These are phyloP conservation scores for Diaporthe vaccinii DNA, from an alignment of 2,329 filamentous ascomycete species.

Conservation along the genomic window DNA sequence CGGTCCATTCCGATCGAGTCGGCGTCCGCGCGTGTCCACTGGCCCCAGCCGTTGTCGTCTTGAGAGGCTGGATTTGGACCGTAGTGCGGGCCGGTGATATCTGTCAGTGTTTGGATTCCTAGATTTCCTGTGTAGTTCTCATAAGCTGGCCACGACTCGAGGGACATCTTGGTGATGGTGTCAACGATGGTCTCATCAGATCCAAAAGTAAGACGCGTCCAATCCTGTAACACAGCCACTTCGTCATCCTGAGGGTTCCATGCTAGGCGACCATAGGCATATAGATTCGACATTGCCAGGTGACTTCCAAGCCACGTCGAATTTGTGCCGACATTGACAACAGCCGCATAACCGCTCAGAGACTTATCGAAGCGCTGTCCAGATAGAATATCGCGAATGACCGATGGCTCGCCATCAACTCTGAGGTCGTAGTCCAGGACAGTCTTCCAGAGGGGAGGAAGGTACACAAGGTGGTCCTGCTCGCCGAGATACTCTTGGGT, in stretches of 20 bases:
- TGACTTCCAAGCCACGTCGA: slow-evolving; percentile 78
- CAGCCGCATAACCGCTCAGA: slow-evolving; percentile 74
- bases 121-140: slow-evolving; percentile 80
- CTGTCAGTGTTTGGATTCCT: slow-evolving; percentile 76
- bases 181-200: slow-evolving; percentile 66
- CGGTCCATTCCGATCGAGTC: slow-evolving; percentile 78
- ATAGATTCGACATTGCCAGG: slow-evolving; percentile 79
- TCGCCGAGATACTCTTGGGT: slow-evolving; percentile 80
- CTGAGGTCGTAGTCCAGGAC: slow-evolving; percentile 77
- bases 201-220: slow-evolving; percentile 77
- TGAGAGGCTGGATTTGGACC: slow-evolving; percentile 77
- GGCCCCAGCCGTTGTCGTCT: slow-evolving; percentile 78
- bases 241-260: slow-evolving; percentile 71
- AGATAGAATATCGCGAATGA: slow-evolving; percentile 71
- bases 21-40: slow-evolving; percentile 77
- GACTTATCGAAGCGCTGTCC: slow-evolving; percentile 70
- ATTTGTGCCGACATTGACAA: slow-evolving; percentile 77
- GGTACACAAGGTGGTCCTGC: slow-evolving; percentile 77
- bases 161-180: slow-evolving; percentile 72
- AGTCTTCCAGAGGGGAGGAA: slow-evolving; percentile 77
- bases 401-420: slow-evolving; percentile 67
- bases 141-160: slow-evolving; percentile 79
- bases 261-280: slow-evolving; percentile 76
- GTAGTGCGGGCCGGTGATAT: slow-evolving; percentile 76
- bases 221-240: slow-evolving; percentile 69